These are phyloP conservation scores for Fusarium tupiense DNA, from an alignment of 2,329 filamentous ascomycete genomes.

Conservation along the genomic window DNA sequence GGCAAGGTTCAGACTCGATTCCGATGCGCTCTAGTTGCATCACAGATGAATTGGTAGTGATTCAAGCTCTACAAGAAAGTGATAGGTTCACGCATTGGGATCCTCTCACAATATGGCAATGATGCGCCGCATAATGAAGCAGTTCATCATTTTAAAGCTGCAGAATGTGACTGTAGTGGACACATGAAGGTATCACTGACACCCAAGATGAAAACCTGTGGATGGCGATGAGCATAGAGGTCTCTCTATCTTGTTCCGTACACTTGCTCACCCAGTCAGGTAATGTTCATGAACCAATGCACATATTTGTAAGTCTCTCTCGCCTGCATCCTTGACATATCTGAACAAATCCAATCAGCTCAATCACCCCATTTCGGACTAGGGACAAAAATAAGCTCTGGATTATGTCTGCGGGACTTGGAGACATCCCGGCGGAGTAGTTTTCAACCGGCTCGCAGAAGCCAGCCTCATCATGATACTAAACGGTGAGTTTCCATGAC, in stretches of 20 bases:
- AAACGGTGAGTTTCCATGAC: not conserved
- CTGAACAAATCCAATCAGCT: not conserved
- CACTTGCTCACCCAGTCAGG: not conserved
- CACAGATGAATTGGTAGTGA: not conserved
- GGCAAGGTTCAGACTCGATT: fast-evolving
- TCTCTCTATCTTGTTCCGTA: not conserved
- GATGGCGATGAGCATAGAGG: not conserved
- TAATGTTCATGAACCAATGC: not conserved
- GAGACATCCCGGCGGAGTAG: not conserved
- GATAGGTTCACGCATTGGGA: not conserved
- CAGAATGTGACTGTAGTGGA: not conserved
- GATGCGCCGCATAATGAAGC: not conserved
- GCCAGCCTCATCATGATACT: not conserved
- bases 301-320: not conserved
- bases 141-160: not conserved
- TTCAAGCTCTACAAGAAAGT: not conserved
- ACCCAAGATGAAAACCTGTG: not conserved
- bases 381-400: too few relatives aligned
- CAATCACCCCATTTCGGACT: not conserved
- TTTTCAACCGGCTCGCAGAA: not conserved
- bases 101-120: too few relatives aligned
- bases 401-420: not conserved
- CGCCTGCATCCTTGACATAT: fast-evolving
- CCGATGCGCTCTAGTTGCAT: not conserved
- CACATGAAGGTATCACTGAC: too few relatives aligned